phyloP scores from a whole-genome alignment of 2,329 filamentous ascomycete species.

The Graphium sp. region DNA sequence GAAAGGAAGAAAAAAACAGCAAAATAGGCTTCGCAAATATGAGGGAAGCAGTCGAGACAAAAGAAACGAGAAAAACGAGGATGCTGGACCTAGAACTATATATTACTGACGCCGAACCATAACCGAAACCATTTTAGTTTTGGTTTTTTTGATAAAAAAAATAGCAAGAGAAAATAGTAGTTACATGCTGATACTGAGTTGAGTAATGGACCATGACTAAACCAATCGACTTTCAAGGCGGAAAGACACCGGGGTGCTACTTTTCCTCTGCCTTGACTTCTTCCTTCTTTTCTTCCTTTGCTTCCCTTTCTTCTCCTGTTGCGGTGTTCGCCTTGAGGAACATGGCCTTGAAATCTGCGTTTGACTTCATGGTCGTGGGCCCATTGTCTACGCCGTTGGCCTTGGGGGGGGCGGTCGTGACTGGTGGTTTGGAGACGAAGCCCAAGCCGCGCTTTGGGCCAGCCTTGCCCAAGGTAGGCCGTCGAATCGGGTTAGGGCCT shows the following conservation, averaged over 20 bases:
- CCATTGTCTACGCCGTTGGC: conserved; percentile 11
- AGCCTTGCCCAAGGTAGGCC: conserved; percentile 14
- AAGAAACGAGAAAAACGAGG: not conserved
- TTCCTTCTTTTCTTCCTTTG: not conserved
- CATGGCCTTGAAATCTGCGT: conserved; percentile 41
- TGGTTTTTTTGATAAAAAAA: conserved; percentile 1
- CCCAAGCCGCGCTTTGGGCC: conserved; percentile 16
- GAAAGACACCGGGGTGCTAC: no score
- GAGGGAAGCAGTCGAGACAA: no score
- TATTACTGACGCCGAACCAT: not conserved
- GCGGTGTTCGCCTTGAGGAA: conserved; percentile 16
- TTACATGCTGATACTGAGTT: no score
- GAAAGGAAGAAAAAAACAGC: not conserved
- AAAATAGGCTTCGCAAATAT: no score
- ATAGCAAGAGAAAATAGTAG: no score
- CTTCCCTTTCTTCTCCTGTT: not conserved
- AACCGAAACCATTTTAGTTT: not conserved
- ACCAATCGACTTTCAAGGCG: no score
- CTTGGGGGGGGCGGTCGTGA: conserved; percentile 7
- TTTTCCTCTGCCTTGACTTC: not conserved
- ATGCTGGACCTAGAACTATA: not conserved
- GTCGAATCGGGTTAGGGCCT: no score
- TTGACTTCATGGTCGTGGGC: conserved; percentile 25
- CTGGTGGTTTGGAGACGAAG: conserved; percentile 15
- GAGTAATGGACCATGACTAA: no score